Evolutionary conservation across 371 early-diverging fungal species (phyloP).

Genomic region (Apophysomyces variabilis): DNA sequence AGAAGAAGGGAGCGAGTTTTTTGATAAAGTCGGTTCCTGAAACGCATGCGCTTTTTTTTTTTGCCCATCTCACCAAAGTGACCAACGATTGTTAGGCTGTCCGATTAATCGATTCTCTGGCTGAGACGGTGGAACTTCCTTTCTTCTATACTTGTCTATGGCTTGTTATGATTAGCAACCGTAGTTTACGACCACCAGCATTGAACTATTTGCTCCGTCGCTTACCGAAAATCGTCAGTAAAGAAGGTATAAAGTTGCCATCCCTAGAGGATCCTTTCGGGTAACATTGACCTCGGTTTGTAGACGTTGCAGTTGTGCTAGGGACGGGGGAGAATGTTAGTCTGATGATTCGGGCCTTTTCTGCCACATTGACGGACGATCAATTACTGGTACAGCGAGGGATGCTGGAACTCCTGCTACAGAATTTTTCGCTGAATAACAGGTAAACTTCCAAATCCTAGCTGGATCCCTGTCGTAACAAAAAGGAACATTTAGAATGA

Average conservation of each 20-base stretch:
- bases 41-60: not conserved
- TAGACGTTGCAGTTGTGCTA: conserved; percentile 70
- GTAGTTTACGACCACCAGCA: conserved; percentile 72
- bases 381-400: conserved; percentile 84
- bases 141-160: conserved; percentile 86
- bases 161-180: conserved; percentile 74
- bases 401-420: conserved; percentile 83
- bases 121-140: conserved; percentile 67
- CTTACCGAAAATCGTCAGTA: conserved; percentile 69
- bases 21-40: conserved; percentile 56
- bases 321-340: conserved; percentile 68
- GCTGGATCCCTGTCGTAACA: too few species aligned
- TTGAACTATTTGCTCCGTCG: conserved; percentile 78
- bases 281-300: not conserved
- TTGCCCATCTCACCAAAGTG: not conserved
- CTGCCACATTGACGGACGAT: conserved; percentile 72
- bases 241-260: conserved; percentile 55
- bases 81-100: conserved; percentile 52
- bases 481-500: conserved; percentile 44
- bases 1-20: conserved; percentile 90
- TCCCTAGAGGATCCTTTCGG: not conserved
- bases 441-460: conserved; percentile 39
- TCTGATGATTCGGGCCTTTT: conserved; percentile 80
- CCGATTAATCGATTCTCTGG: conserved; percentile 69
- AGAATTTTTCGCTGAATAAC: conserved; percentile 72